A percentile compares a stretch with the other conserved stretches of the same genome.
phyloP scores from a whole-genome alignment of 2,329 filamentous ascomycete species.

The Colletotrichum scovillei region DNA sequence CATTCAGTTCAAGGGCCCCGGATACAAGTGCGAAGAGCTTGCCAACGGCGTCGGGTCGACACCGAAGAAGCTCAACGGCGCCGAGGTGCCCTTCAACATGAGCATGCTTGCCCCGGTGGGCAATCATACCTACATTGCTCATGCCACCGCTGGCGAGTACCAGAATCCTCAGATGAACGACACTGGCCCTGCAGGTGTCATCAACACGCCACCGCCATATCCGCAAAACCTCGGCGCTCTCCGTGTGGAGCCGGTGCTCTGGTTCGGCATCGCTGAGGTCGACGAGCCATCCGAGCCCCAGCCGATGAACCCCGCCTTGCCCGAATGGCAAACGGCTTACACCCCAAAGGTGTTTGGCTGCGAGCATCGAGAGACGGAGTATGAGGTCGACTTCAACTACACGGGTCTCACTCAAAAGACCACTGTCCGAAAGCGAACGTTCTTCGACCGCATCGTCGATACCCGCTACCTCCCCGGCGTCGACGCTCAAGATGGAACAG shows the following conservation, averaged over 20 bases:
- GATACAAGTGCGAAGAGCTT: conserved; percentile 48
- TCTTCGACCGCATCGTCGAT: conserved; percentile 42
- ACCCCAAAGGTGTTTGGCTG: conserved; percentile 48
- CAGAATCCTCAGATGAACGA: conserved; percentile 38
- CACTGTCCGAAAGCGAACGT: conserved; percentile 37
- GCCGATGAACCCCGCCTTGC: conserved; percentile 34
- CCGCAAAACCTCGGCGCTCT: conserved; percentile 46
- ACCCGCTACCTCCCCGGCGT: conserved; percentile 40
- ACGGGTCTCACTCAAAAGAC: conserved; percentile 41
- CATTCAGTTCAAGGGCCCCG: conserved; percentile 47
- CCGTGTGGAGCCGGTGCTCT: conserved; percentile 48
- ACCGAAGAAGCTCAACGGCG: conserved; percentile 38
- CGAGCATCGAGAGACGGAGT: conserved; percentile 48
- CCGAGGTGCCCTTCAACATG: conserved; percentile 42
- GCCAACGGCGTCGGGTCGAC: conserved; percentile 42
- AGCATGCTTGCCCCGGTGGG: conserved; percentile 43
- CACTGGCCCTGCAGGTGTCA: conserved; percentile 42
- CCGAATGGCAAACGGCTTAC: conserved; percentile 44
- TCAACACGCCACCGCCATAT: conserved; percentile 35
- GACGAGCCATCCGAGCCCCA: conserved; percentile 38
- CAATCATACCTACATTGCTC: conserved; percentile 45
- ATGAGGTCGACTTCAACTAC: conserved; percentile 44
- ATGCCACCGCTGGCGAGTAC: conserved; percentile 44
- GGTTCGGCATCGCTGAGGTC: conserved; percentile 47
- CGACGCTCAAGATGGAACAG: conserved; percentile 45